These are phyloP conservation scores for Rhododendron henanense DNA, from an alignment of 148 eudicot genomes.

Conservation along the genomic window DNA sequence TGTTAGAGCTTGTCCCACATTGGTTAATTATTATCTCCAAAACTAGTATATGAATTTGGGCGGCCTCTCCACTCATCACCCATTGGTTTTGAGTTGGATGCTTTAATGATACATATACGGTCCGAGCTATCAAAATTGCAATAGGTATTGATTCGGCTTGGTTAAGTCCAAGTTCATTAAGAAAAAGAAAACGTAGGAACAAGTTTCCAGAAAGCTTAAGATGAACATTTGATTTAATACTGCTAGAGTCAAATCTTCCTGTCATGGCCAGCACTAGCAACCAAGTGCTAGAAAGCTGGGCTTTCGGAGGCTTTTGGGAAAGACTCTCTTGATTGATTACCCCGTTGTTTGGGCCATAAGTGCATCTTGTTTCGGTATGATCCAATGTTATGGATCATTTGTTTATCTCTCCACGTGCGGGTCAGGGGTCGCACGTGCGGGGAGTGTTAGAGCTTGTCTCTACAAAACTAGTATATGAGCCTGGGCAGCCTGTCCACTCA, in stretches of 20 bases:
- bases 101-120: background rate
- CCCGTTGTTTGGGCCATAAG: background rate
- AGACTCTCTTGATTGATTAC: background rate
- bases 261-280: conserved; percentile 56
- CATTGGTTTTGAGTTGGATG: background rate
- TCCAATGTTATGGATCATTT: background rate
- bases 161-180: background rate
- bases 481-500: background rate
- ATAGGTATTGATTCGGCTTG: background rate
- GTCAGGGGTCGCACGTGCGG: background rate
- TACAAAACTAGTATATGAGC: background rate
- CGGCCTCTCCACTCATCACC: background rate
- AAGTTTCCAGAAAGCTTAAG: background rate
- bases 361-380: too few relatives aligned
- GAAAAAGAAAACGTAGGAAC: background rate
- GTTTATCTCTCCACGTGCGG: background rate
- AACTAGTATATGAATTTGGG: background rate
- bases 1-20: too few relatives aligned
- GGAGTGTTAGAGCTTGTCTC: background rate
- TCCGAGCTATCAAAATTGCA: background rate
- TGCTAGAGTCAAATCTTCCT: conserved; percentile 33
- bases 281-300: conserved; percentile 1
- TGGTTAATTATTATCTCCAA: too few relatives aligned
- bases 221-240: background rate
- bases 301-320: background rate